These are phyloP conservation scores for Exophiala sp. DNA, from an alignment of 2,329 filamentous ascomycete species.

Conservation along the genomic window DNA sequence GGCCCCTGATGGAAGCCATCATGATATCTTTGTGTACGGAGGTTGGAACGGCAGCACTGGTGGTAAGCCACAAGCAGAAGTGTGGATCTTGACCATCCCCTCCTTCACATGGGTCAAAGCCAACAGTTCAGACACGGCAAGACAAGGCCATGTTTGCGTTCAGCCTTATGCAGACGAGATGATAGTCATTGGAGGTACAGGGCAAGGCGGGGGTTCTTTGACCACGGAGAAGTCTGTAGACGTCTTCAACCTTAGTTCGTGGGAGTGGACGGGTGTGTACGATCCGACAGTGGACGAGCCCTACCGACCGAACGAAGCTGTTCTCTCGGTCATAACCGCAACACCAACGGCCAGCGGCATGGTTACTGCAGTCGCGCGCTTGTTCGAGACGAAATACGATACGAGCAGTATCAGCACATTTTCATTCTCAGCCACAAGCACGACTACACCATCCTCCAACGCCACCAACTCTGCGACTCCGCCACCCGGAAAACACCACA, in stretches of 20 bases:
- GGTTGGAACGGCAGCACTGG: conserved; percentile 29
- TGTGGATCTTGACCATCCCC: conserved; percentile 33
- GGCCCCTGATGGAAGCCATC: conserved; percentile 35
- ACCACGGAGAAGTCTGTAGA: conserved; percentile 39
- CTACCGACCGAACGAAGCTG: conserved; percentile 24
- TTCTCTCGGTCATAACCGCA: conserved; percentile 31
- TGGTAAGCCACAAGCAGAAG: conserved; percentile 29
- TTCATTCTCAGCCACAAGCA: conserved; percentile 41
- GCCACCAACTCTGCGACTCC: not conserved
- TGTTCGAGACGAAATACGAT: conserved; percentile 56
- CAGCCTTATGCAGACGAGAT: conserved; percentile 48
- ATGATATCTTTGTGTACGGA: conserved; percentile 36
- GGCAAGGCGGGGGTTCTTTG: not conserved
- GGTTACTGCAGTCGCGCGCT: conserved; percentile 39
- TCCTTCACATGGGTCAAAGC: not conserved
- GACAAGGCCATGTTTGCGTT: conserved; percentile 33
- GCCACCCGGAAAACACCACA: not conserved
- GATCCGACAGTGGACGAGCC: conserved; percentile 29
- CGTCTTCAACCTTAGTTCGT: conserved; percentile 39
- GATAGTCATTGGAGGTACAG: conserved; percentile 36
- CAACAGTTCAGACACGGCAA: conserved; percentile 13
- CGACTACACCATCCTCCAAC: not conserved
- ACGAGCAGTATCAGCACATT: conserved; percentile 53
- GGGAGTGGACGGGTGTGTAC: conserved; percentile 33
- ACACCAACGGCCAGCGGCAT: conserved; percentile 27